Percentiles rank a stretch among this genome's conserved stretches.
Conservation (phyloP, 495 filamentous ascomycete genomes). For the Aspergillus steynii region DNA sequence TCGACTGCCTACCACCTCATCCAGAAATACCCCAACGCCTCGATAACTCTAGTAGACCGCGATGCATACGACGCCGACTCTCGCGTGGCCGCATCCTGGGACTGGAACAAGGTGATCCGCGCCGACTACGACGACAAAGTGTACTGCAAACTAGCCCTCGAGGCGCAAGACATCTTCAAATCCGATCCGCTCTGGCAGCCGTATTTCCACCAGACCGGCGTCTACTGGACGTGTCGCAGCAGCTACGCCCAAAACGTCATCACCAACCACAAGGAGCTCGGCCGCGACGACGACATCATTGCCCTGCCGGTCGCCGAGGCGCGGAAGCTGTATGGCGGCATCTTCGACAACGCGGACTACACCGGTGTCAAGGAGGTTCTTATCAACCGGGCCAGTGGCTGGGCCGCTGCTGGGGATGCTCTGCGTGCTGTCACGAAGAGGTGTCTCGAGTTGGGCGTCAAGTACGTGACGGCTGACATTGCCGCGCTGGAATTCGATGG, state of each 20-base stretch:
- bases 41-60: conserved; percentile 60
- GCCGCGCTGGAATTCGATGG: conserved; percentile 42
- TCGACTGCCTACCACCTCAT: conserved; percentile 64
- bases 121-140: conserved; percentile 61
- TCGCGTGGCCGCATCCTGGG: conserved; percentile 58
- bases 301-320: conserved; percentile 46
- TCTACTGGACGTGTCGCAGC: conserved; percentile 47
- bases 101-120: conserved; percentile 69
- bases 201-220: conserved; percentile 59
- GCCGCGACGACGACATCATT: conserved; percentile 37
- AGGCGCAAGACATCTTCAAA: conserved; percentile 56
- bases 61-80: conserved; percentile 43
- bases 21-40: conserved; percentile 47
- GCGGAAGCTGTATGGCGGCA: conserved; percentile 43
- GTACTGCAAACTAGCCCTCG: conserved; percentile 58
- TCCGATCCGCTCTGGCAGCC: conserved; percentile 51
- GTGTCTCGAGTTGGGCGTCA: conserved; percentile 53
- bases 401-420: conserved; percentile 60
- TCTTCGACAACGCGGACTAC: conserved; percentile 57
- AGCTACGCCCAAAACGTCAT: conserved; percentile 48
- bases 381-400: conserved; percentile 57
- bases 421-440: conserved; percentile 45
- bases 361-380: conserved; percentile 48
- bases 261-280: conserved; percentile 50
- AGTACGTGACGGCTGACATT: conserved; percentile 50